A percentile compares a stretch with the other conserved stretches of the same genome.
These are phyloP conservation scores for Lachnum nothofagi DNA, from an alignment of 2,329 filamentous ascomycete genomes.

Conservation along the genomic window DNA sequence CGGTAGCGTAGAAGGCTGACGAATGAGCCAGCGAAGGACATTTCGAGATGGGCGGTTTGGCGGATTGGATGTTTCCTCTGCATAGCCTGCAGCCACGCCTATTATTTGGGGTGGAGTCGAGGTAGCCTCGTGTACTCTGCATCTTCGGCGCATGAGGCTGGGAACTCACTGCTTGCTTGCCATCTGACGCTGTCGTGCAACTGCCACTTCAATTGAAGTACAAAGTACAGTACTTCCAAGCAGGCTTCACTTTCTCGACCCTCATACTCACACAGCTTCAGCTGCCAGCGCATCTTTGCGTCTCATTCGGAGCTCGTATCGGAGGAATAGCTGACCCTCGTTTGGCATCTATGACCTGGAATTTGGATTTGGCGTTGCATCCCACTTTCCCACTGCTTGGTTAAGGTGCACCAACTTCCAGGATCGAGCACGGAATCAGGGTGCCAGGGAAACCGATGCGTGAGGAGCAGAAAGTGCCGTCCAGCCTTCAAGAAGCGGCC, in stretches of 20 bases:
- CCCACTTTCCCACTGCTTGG: not conserved
- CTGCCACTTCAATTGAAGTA: conserved; percentile 14
- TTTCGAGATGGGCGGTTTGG: conserved; percentile 13
- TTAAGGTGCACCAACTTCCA: not conserved
- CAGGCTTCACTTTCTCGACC: conserved; percentile 2
- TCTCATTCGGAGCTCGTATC: conserved; percentile 9
- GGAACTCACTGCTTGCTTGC: conserved; percentile 10
- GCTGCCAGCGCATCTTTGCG: conserved; percentile 19
- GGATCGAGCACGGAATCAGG: not conserved
- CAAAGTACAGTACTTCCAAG: conserved; percentile 16
- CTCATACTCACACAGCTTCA: conserved; percentile 6
- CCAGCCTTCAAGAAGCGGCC: too few relatives aligned
- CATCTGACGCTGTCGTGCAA: conserved; percentile 28
- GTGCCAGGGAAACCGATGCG: not conserved
- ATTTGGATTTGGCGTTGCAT: not conserved
- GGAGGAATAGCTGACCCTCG: conserved; percentile 4
- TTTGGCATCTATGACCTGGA: conserved; percentile 1
- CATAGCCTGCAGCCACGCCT: conserved; percentile 21
- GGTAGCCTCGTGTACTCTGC: conserved; percentile 19
- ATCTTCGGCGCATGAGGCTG: conserved; percentile 18
- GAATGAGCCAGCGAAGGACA: conserved; percentile 16
- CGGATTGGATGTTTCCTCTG: conserved; percentile 8
- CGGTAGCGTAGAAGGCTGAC: conserved; percentile 24
- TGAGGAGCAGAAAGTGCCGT: conserved; percentile 4
- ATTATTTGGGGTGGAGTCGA: conserved; percentile 11